Base-by-base conservation (phyloP, 345 rosid species). In the Eucalyptus regnans region DNA sequence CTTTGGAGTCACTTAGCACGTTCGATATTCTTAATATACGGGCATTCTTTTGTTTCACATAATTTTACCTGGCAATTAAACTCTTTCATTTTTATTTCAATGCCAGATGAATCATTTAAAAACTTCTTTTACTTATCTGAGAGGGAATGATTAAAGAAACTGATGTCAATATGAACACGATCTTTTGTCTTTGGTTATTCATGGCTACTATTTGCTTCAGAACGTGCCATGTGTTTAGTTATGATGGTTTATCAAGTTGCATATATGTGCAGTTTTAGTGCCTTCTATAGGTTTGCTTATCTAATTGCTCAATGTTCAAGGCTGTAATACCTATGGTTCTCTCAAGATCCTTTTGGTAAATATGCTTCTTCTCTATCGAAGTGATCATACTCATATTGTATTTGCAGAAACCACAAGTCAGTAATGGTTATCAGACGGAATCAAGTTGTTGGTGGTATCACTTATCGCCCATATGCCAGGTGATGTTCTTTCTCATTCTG, bases 391-490 rank as follows among this genome's bases (percentile, higher is more conserved):
- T 76, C 48, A 11, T 76, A 41, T 64, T 64, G 76, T n/a, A 64
- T 76, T 41, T 87, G 44, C 94, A 98, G 99, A 95, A 98, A 92
- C 91, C 99, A 98, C 89, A 98, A 96, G 91, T 98, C 99, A 33
- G 96, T 98, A 86, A 98, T 98, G 99, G 98, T 98, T 90, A 95
- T 97, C 90, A 93, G 99, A 88, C 93, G 93, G 41, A 97, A 94
- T 94, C 93, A 85, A 50, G 99, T 97, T 76, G 99, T 98, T 90
- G 99, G 99, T 88, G 99, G 99, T 71, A 98, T 98, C 93, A 98
- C 99, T 11, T 98, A 98, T 93, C 99, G 99, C 90, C 99, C 99
- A 60, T 96, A 97, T 94, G 90, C 66, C 91, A 96, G 98, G 99
- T 98, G 89, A 88, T 89, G 37, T 88, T 92, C 86, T 81, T 49